Evolutionary conservation across 176 grass and related monocot species (phyloP), one percentile per base, ranked within the genome.

Genomic region (Tillandsia leiboldiana): DNA sequence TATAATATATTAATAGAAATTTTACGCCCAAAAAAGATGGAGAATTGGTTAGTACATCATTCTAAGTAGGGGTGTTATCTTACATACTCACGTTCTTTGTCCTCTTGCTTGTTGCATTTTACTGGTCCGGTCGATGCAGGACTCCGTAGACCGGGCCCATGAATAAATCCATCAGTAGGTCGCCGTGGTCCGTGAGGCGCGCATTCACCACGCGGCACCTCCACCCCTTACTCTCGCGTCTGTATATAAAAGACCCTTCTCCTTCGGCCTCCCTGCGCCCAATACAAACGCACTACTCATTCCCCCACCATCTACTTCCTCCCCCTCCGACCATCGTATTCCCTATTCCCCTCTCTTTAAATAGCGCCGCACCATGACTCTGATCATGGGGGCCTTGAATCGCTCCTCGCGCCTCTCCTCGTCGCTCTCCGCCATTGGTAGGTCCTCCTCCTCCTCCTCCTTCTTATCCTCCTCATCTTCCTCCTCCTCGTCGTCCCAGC

Each of bases 401-500:
- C 56, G 56, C 13, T 61, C 56, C 56, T 61, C 56, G 15, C 56
- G 56, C 56, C 15, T 61, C n/a, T 61, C 56, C 56, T 61, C 56
- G 14, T 23, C 56, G 2, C 15, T 61, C 17, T 61, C 56, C 17
- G 56, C 56, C 56, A 20, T 42, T 42, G 33, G 33, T 42, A 42
- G 33, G 33, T 6, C 56, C 56, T 15, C 56, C 12, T 6, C 56
- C 20, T 6, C 56, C 56, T 15, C 56, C 15, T 15, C 13, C 22
- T 51, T 57, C 18, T 57, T 63, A 23, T 53, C 64, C n/a, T 70
- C 48, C 53, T 64, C 26, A 26, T 65, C 24, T 62, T 51, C 18
- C 56, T 50, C 56, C 47, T 69, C 27, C 29, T 48, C 49, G 53
- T 74, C 49, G 27, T 67, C 64, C 57, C 50, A 15, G 9, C 77